A percentile compares a stretch with the other conserved stretches of the same genome.
Evolutionary conservation across 2,329 filamentous ascomycete species (phyloP).

Genomic region (Colletotrichum higginsianum): DNA sequence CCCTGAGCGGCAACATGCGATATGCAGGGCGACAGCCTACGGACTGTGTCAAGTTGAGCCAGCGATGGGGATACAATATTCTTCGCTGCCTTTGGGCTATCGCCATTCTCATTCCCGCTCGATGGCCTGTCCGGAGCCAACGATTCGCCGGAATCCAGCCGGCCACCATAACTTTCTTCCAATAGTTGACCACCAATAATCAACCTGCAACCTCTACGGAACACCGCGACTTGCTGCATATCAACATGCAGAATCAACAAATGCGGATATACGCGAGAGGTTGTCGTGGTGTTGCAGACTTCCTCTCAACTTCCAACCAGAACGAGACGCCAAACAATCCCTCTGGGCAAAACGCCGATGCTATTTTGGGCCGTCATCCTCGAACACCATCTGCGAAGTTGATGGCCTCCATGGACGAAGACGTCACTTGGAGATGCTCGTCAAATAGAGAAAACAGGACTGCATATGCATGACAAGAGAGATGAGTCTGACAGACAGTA

Average conservation of each 20-base stretch:
- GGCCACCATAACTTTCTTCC: conserved; percentile 3
- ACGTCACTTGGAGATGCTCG: conserved; percentile 21
- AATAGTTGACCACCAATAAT: background rate
- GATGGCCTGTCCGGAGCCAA: background rate
- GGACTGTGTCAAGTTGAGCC: conserved; percentile 27
- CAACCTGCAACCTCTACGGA: conserved; percentile 8
- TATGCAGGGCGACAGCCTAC: conserved; percentile 29
- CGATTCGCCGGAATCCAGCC: conserved; percentile 18
- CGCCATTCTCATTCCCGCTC: conserved; percentile 1
- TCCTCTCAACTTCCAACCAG: conserved; percentile 21
- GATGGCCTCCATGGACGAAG: conserved; percentile 1
- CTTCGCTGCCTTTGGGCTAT: background rate
- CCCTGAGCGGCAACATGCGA: conserved; percentile 19
- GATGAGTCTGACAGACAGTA: conserved; percentile 1
- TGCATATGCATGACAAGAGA: conserved; percentile 19
- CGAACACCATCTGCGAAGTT: conserved; percentile 1
- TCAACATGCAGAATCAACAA: conserved; percentile 6
- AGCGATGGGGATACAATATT: background rate
- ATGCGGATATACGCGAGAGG: conserved; percentile 17
- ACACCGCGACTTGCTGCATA: conserved; percentile 10
- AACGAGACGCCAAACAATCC: conserved; percentile 24
- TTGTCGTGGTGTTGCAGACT: conserved; percentile 2
- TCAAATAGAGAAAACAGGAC: conserved; percentile 11
- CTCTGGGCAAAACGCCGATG: conserved; percentile 21
- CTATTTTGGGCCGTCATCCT: conserved; percentile 34